These are phyloP conservation scores for Geosmithia morbida DNA, from an alignment of 2,329 filamentous ascomycete species.

Conservation along the genomic window DNA sequence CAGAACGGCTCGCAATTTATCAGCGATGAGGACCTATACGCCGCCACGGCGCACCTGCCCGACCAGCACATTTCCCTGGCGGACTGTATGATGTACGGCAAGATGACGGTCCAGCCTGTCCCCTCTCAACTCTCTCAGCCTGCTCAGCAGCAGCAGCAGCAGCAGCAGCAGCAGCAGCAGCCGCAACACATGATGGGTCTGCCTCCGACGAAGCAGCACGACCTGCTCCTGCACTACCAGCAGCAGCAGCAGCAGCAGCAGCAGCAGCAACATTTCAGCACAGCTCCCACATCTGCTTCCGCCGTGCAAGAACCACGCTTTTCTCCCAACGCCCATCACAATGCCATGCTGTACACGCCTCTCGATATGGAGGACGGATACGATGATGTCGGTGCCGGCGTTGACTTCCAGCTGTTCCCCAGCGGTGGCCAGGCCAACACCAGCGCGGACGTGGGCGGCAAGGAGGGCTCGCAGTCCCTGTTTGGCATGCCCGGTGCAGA, in stretches of 20 bases:
- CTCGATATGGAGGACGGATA: constrained; percentile 52
- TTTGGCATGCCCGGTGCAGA: constrained; percentile 36
- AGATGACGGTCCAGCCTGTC: constrained; percentile 27
- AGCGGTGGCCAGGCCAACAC: constrained; percentile 6
- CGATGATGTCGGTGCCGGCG: constrained; percentile 34
- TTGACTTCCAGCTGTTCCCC: constrained; percentile 53
- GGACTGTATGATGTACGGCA: constrained; percentile 23
- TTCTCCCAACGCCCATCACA: constrained; percentile 54
- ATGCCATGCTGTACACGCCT: constrained; percentile 56
- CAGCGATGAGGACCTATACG: constrained; percentile 48
- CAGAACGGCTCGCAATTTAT: constrained; percentile 47
- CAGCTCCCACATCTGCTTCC: constrained; percentile 3
- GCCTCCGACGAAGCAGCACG: neutral
- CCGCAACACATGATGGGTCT: too few relatives aligned
- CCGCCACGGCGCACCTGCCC: constrained; percentile 40
- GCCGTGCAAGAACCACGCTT: constrained; percentile 32
- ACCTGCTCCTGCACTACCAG: neutral
- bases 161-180: constrained; percentile 1
- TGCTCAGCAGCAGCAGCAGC: neutral
- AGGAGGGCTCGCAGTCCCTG: constrained; percentile 22
- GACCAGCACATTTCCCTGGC: constrained; percentile 29
- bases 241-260: neutral
- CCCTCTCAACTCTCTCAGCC: constrained; percentile 9
- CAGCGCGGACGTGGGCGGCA: constrained; percentile 16
- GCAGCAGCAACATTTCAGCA: constrained; percentile 9